Percentiles rank a stretch among this genome's conserved stretches.
These are phyloP conservation scores for Suhomyces prunicola DNA, from an alignment of 805 yeast genomes.

Conservation along the genomic window DNA sequence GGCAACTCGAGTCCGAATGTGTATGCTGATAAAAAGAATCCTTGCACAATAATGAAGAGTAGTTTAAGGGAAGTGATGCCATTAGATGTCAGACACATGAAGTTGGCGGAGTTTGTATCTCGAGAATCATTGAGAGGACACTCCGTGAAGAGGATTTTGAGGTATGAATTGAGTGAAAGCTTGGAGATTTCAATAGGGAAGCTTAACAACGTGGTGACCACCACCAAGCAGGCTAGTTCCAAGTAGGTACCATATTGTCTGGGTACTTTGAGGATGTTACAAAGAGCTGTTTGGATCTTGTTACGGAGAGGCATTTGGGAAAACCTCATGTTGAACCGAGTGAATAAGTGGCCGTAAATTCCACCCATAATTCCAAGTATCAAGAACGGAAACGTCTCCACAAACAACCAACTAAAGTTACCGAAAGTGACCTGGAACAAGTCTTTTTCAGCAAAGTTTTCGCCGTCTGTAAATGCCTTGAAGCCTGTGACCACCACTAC, in stretches of 20 bases:
- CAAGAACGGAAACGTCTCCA: constrained; percentile 73
- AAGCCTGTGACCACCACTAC: constrained; percentile 53
- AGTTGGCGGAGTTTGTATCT: constrained; percentile 22
- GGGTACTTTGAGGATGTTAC: constrained; percentile 16
- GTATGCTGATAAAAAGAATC: constrained; percentile 60
- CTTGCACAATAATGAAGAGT: constrained; percentile 43
- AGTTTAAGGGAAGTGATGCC: constrained; percentile 24
- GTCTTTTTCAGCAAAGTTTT: constrained; percentile 43
- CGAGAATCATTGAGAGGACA: constrained; percentile 36
- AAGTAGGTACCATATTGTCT: constrained; percentile 27
- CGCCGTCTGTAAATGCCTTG: constrained; percentile 38
- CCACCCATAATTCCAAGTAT: constrained; percentile 72
- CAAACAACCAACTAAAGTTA: constrained; percentile 66
- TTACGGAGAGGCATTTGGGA: constrained; percentile 31
- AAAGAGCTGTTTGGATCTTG: constrained; percentile 19
- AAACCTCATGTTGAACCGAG: constrained; percentile 40
- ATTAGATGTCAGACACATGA: constrained; percentile 36
- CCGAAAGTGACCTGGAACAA: constrained; percentile 62
- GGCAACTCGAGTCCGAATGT: constrained; percentile 69
- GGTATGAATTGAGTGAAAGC: constrained; percentile 52
- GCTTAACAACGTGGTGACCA: constrained; percentile 51
- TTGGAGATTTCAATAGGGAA: constrained; percentile 56
- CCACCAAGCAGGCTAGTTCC: constrained; percentile 49
- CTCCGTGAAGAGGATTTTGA: constrained; percentile 67
- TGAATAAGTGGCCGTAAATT: constrained; percentile 54